These are phyloP conservation scores for Pelargonium fulgidum DNA, from an alignment of 441 rosid genomes.

Conservation along the genomic window DNA sequence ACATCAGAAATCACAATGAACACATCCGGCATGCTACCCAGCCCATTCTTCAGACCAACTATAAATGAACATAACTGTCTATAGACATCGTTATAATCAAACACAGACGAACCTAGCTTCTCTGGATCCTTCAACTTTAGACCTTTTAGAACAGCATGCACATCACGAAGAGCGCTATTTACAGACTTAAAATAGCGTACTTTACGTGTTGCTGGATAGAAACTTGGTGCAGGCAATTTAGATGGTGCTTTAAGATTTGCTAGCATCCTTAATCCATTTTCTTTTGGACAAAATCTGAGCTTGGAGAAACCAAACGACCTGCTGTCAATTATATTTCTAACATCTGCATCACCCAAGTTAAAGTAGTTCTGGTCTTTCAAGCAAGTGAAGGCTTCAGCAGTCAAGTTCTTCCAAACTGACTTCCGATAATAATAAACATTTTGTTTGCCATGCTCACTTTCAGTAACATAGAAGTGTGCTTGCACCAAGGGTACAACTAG, in stretches of 20 bases:
- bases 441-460: constrained; percentile 64
- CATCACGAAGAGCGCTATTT: constrained; percentile 55
- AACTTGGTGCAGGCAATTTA: constrained; percentile 24
- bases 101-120: constrained; percentile 71
- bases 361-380: constrained; percentile 36
- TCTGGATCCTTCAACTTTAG: constrained; percentile 58
- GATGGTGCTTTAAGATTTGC: constrained; percentile 62
- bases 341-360: constrained; percentile 38
- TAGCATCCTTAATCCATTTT: constrained; percentile 59
- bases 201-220: constrained; percentile 14
- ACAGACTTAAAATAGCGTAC: constrained; percentile 36
- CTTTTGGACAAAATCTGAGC: constrained; percentile 66
- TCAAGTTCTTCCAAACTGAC: constrained; percentile 56
- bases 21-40: constrained; percentile 36
- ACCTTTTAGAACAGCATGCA: constrained; percentile 67
- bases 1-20: constrained; percentile 78
- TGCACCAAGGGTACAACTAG: constrained; percentile 60
- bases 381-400: constrained; percentile 31
- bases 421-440: constrained; percentile 60
- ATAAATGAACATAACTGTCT: constrained; percentile 58
- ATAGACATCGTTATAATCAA: constrained; percentile 77
- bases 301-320: constrained; percentile 61
- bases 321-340: constrained; percentile 30
- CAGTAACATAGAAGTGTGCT: constrained; percentile 77
- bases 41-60: constrained; percentile 42